phyloP scores from a whole-genome alignment of 1,284 basidiomycete species.

The Kwoniella shivajii region DNA sequence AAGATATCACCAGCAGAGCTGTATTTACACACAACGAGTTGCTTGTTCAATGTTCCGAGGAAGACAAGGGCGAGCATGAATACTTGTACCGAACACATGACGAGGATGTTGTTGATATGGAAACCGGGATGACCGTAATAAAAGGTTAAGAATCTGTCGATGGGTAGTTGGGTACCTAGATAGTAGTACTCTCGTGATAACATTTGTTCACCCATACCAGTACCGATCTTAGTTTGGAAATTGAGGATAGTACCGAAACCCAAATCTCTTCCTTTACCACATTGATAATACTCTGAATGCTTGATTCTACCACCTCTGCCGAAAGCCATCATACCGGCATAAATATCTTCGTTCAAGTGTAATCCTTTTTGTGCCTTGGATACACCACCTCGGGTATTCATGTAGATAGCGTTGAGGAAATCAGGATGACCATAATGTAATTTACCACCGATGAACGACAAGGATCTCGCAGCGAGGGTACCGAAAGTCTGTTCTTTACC shows the following conservation, averaged over 20 bases:
- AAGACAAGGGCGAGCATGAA: slow-evolving; percentile 88
- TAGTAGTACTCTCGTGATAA: slow-evolving; percentile 99
- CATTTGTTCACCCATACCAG: slow-evolving; percentile 99
- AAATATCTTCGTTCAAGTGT: slow-evolving; percentile 99
- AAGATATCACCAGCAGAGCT: slow-evolving; percentile 69
- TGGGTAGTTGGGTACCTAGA: slow-evolving; percentile 95
- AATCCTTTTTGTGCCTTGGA: slow-evolving; percentile 99
- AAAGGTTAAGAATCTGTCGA: slow-evolving; percentile 98
- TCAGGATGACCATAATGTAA: slow-evolving; percentile 97
- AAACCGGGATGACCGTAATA: slow-evolving; percentile 99
- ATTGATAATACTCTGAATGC: slow-evolving; percentile 97
- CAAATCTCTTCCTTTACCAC: slow-evolving; percentile 97
- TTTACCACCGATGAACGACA: slow-evolving; percentile 98
- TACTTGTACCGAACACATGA: slow-evolving; percentile 90
- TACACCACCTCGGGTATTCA: slow-evolving; percentile 97
- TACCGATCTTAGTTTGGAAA: slow-evolving; percentile 99
- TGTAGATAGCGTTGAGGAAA: slow-evolving; percentile 97
- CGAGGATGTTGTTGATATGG: slow-evolving; percentile 99
- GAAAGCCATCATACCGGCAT: slow-evolving; percentile 98
- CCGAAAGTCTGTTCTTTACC: slow-evolving; percentile 99
- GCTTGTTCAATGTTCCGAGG: slow-evolving; percentile 83
- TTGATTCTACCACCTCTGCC: slow-evolving; percentile 97
- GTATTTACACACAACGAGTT: slow-evolving; percentile 76
- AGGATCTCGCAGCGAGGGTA: slow-evolving; percentile 89
- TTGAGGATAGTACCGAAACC: slow-evolving; percentile 99